Conservation (phyloP, 148 eudicot species). For the Fagopyrum homotropicum region DNA sequence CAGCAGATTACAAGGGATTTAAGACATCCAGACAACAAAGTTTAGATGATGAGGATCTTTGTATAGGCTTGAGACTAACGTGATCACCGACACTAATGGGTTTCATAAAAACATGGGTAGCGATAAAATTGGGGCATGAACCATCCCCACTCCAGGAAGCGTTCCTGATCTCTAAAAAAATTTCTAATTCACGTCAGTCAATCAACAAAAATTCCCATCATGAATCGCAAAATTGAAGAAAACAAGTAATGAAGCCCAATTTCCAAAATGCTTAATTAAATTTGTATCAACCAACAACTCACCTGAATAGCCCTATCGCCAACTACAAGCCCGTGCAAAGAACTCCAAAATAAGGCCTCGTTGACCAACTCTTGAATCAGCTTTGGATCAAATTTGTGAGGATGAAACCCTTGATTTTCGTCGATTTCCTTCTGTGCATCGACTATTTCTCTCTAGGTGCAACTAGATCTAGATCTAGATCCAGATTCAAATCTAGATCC, state of each 20-base stretch:
- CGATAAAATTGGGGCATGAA: slow-evolving; percentile 84
- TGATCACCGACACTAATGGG: no score
- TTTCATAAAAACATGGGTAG: no score
- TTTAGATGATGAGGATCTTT: no score
- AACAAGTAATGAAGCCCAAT: neutral
- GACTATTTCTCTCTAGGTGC: slow-evolving; percentile 20
- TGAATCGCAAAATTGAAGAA: neutral
- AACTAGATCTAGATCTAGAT: no score
- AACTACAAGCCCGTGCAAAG: slow-evolving; percentile 84
- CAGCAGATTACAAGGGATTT: no score
- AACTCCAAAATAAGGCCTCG: slow-evolving; percentile 82
- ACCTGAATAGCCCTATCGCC: slow-evolving; percentile 72
- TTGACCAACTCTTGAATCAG: slow-evolving; percentile 51
- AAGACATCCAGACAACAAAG: no score
- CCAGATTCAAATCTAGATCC: no score
- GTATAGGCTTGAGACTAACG: no score
- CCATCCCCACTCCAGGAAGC: slow-evolving; percentile 86
- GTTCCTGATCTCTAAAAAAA: slow-evolving; percentile 71
- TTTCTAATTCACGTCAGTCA: neutral
- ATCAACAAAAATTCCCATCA: neutral
- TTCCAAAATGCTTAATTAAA: neutral
- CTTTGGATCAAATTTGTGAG: slow-evolving; percentile 42
- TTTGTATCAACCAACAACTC: neutral
- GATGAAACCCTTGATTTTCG: slow-evolving; percentile 32
- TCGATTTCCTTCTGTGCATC: slow-evolving; percentile 21